Evolutionary conservation across 179 eudicot genomes (phyloP).

Genomic region (Gypsophila paniculata): DNA sequence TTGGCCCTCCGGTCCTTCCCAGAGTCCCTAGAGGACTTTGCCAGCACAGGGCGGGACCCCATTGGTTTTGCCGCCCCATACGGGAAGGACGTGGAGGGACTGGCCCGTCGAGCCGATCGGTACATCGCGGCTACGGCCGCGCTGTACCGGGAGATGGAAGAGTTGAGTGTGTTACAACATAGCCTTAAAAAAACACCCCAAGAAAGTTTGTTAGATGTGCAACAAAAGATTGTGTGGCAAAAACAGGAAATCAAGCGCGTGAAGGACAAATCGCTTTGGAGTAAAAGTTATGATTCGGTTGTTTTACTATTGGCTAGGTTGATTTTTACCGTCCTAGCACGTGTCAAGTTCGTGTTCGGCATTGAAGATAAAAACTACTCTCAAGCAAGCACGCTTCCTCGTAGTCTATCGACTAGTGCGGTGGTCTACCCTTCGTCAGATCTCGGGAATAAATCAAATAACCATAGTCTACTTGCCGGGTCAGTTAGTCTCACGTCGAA

Average conservation of each 20-base stretch:
- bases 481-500: neutral
- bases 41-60: conserved; percentile 58
- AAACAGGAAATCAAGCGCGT: conserved; percentile 59
- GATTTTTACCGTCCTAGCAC: conserved; percentile 51
- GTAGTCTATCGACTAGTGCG: conserved; percentile 75
- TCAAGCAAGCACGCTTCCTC: conserved; percentile 37
- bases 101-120: conserved; percentile 46
- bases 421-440: conserved; percentile 50
- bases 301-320: conserved; percentile 45
- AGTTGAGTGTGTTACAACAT: conserved; percentile 38
- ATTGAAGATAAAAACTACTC: conserved; percentile 32
- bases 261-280: conserved; percentile 71
- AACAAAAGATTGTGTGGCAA: conserved; percentile 65
- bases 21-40: conserved; percentile 46
- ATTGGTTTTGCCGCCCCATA: conserved; percentile 38
- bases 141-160: conserved; percentile 60
- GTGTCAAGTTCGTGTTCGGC: conserved; percentile 78
- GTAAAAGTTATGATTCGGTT: conserved; percentile 52
- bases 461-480: neutral
- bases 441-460: conserved; percentile 9
- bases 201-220: conserved; percentile 39
- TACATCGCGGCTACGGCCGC: conserved; percentile 43
- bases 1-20: conserved; percentile 42
- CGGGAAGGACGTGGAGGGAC: conserved; percentile 53
- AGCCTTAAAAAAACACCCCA: conserved; percentile 29